Percentiles rank a stretch among this genome's conserved stretches.
phyloP scores from a whole-genome alignment of 129 eudicot genomes.

The Helichrysum umbraculigerum region DNA sequence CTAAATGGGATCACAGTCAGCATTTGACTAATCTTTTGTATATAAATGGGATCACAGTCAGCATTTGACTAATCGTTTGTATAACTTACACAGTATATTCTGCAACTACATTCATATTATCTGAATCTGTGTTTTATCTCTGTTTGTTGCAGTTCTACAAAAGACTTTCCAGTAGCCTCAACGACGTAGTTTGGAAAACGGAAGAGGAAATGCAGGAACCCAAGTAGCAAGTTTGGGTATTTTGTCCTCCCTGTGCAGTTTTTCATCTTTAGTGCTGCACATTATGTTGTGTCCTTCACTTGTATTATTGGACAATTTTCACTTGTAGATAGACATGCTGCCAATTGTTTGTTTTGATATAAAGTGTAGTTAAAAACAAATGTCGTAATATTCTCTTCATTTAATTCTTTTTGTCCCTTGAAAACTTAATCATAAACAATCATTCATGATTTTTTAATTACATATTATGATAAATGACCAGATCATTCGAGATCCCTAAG shows the following conservation, averaged over 20 bases:
- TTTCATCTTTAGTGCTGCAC: conserved; percentile 12
- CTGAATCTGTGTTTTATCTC: not conserved
- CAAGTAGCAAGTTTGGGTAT: conserved; percentile 24
- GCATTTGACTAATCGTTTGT: not conserved
- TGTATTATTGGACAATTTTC: conserved; percentile 21
- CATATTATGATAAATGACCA: too few species aligned
- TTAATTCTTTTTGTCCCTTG: conserved; percentile 21
- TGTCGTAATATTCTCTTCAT: conserved; percentile 23
- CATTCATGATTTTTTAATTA: too few species aligned
- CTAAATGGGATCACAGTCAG: not conserved
- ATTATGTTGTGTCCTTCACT: conserved; percentile 1
- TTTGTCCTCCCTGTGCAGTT: conserved; percentile 3
- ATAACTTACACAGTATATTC: not conserved
- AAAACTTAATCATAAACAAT: not conserved
- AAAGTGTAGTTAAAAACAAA: not conserved
- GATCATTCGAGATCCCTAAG: too few species aligned
- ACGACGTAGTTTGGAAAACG: conserved; percentile 94
- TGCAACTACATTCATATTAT: not conserved
- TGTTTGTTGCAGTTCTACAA: conserved; percentile 70
- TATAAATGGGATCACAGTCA: not conserved
- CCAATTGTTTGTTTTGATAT: conserved; percentile 28
- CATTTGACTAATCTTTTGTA: not conserved
- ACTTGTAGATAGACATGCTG: conserved; percentile 27
- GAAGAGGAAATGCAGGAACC: conserved; percentile 79
- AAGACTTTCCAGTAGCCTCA: conserved; percentile 75